Evolutionary conservation across 1,284 basidiomycete genomes (phyloP), one percentile per base, ranked within the genome.

Genomic region (Chalciporus sp.): DNA sequence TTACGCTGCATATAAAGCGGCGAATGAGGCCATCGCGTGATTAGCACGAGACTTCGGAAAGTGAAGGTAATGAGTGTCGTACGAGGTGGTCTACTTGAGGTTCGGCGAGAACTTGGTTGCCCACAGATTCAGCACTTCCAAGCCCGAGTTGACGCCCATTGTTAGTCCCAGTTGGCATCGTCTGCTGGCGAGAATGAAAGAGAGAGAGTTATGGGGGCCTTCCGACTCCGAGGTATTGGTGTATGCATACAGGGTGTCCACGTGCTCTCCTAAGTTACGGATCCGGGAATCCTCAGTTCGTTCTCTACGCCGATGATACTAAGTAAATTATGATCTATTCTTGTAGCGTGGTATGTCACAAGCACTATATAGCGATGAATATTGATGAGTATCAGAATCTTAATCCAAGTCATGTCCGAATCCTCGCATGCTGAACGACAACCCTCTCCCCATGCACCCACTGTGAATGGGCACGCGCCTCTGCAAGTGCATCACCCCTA

Each of bases 1-100:
- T 80, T 72, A 47, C 85, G 83, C 89, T 91, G 52, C 23, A 37
- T 17, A 53, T 26, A 51, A 33, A 14, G 33, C 20, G 44, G 33
- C 10, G 27, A 23, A 37, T 43, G 52, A 37, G 26, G 49, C 17
- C 27, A 23, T 26, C 31, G 43, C 45, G 37, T 46, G 53, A 51
- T 57, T 43, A 55, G 42, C 31, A 35, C 17, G 27, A 47, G 40
- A 8, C 9, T 39, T 7, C n/a, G 35, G 35, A 17, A 27, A 48
- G 20, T 27, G 41, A 19, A 46, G 29, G 31, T 8, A 14, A 28
- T 41, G 16, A 46, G 14, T 12, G 42, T 29, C 53, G 3, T 64
- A 69, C 71, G 41, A 69, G 65, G 27, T 68, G 58, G 44, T 68
- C 67, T 44, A 65, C 68, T 7, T 54, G 55, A 0, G 58, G 55